Conservation (phyloP, 176 grass and related monocot species). For the Musa troglodytarum region DNA sequence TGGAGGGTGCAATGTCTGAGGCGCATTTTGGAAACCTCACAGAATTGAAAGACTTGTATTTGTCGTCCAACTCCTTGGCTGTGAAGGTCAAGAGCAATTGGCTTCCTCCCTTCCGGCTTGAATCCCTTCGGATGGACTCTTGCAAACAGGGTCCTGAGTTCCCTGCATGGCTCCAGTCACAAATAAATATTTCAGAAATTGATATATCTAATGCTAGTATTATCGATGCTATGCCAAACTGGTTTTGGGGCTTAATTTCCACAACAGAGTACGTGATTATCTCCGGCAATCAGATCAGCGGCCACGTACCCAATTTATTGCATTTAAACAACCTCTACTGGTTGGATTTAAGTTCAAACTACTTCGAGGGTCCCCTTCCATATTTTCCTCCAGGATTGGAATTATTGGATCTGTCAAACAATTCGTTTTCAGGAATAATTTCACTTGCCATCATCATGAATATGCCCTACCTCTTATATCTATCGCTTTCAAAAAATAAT, state of each 20-base stretch:
- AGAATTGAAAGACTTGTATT: not conserved
- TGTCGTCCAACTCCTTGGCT: not conserved
- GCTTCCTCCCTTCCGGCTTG: conserved; percentile 6
- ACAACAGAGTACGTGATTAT: not conserved
- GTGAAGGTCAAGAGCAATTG: not conserved
- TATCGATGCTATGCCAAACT: conserved; percentile 5
- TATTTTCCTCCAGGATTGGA: not conserved
- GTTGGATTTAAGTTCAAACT: conserved; percentile 12
- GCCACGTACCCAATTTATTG: not conserved
- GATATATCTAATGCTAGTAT: not conserved
- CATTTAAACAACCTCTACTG: not conserved
- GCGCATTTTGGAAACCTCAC: not conserved
- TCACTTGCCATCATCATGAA: not conserved
- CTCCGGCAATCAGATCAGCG: not conserved
- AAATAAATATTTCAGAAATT: not conserved
- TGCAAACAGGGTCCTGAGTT: conserved; percentile 5
- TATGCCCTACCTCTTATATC: not conserved
- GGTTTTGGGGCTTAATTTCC: conserved; percentile 8
- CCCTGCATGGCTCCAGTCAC: not conserved
- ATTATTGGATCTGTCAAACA: not conserved
- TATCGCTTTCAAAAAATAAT: conserved; percentile 3
- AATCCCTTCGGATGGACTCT: not conserved
- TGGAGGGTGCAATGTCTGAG: not conserved
- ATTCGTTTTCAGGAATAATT: conserved; percentile 10
- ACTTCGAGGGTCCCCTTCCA: conserved; percentile 2